A percentile compares a stretch with the other conserved stretches of the same genome.
These are phyloP conservation scores for Abrus precatorius DNA, from an alignment of 306 rosid species.

Conservation along the genomic window DNA sequence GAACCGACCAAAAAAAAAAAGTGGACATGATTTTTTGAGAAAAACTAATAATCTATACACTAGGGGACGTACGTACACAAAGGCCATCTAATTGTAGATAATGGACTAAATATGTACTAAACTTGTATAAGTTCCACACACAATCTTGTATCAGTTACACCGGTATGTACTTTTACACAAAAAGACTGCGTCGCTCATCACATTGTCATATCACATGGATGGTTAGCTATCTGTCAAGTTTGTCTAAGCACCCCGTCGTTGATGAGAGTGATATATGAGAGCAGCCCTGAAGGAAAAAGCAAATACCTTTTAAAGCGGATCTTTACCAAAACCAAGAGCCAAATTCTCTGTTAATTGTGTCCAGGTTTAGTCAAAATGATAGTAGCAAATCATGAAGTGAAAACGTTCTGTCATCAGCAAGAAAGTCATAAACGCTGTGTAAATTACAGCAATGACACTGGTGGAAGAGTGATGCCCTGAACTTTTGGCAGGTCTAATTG, in stretches of 20 bases:
- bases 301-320: not conserved
- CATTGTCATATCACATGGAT: conserved; percentile 16
- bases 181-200: conserved; percentile 48
- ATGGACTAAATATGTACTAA: conserved; percentile 47
- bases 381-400: conserved; percentile 11
- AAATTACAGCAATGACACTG: conserved; percentile 45
- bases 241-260: conserved; percentile 19
- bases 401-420: conserved; percentile 54
- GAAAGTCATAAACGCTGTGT: conserved; percentile 53
- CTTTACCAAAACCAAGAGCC: not conserved
- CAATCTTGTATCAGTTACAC: conserved; percentile 42
- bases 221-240: conserved; percentile 32
- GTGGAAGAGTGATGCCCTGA: conserved; percentile 41
- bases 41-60: conserved; percentile 48
- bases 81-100: conserved; percentile 45
- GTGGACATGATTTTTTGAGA: not conserved
- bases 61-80: conserved; percentile 28
- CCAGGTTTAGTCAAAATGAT: not conserved
- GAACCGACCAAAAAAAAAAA: not conserved
- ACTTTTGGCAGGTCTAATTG: conserved; percentile 49
- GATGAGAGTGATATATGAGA: conserved; percentile 29
- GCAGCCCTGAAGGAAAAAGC: conserved; percentile 27
- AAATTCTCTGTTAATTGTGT: not conserved
- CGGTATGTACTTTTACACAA: conserved; percentile 48
- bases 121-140: conserved; percentile 46